phyloP scores from a whole-genome alignment of 140 eudicot species.

The Oenanthe javanica region DNA sequence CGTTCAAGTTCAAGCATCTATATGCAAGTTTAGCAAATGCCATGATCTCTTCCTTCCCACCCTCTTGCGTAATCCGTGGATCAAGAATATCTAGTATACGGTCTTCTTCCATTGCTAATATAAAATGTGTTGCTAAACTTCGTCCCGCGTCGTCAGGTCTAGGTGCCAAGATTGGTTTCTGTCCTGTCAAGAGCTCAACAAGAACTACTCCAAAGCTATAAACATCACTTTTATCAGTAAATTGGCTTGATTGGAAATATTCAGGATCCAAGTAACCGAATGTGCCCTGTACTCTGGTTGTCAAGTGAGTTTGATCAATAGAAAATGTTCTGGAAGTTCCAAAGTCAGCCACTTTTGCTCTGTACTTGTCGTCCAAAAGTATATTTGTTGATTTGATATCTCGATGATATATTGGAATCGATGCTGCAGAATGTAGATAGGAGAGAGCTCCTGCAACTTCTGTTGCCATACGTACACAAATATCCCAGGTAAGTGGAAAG shows the following conservation, averaged over 20 bases:
- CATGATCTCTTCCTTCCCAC: conserved; percentile 13
- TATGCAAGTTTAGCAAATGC: conserved; percentile 17
- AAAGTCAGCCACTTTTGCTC: conserved; percentile 24
- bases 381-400: conserved; percentile 24
- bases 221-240: conserved; percentile 21
- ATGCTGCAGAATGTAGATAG: conserved; percentile 19
- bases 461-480: conserved; percentile 12
- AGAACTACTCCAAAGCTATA: conserved; percentile 27
- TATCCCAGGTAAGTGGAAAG: conserved; percentile 15
- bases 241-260: conserved; percentile 23
- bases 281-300: conserved; percentile 17
- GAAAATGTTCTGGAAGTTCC: conserved; percentile 23
- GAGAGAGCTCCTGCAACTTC: conserved; percentile 19
- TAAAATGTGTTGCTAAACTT: conserved; percentile 17
- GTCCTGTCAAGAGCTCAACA: conserved; percentile 22
- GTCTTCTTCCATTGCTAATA: conserved; percentile 11
- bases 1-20: conserved; percentile 15
- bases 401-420: conserved; percentile 22
- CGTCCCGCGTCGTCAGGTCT: conserved; percentile 9
- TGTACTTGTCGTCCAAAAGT: conserved; percentile 16
- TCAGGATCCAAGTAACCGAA: conserved; percentile 23
- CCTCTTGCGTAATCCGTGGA: neutral
- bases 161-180: conserved; percentile 12
- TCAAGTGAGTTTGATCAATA: conserved; percentile 22
- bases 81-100: conserved; percentile 16